Conservation (phyloP, 2,329 filamentous ascomycete species). For the Cercospora brassicicola region DNA sequence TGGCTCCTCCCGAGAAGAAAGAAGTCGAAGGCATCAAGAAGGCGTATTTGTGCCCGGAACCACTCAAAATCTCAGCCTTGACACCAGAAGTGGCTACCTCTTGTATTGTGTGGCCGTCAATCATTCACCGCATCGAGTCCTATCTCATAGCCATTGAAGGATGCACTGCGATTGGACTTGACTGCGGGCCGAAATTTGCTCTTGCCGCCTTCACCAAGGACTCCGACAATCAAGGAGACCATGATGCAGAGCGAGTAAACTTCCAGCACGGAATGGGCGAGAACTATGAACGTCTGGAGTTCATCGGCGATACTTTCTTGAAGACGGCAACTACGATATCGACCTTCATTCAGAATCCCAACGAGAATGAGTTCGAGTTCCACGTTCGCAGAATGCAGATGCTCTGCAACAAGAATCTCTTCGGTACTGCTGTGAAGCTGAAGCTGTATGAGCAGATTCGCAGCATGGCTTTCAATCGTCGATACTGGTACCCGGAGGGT, state of each 20-base stretch:
- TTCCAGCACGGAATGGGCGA: constrained; percentile 83
- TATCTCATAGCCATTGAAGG: constrained; percentile 78
- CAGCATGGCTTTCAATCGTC: constrained; percentile 74
- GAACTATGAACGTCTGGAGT: constrained; percentile 93
- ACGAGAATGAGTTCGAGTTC: constrained; percentile 79
- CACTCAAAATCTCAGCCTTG: constrained; percentile 72
- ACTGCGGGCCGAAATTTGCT: constrained; percentile 67
- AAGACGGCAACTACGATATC: constrained; percentile 95
- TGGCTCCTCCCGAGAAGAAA: constrained; percentile 65
- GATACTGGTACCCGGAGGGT: constrained; percentile 85
- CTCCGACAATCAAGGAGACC: constrained; percentile 77
- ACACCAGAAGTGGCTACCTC: constrained; percentile 69
- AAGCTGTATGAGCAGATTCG: constrained; percentile 75
- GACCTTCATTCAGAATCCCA: constrained; percentile 72
- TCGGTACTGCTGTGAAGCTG: constrained; percentile 69
- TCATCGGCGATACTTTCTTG: constrained; percentile 87
- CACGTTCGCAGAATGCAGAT: constrained; percentile 89
- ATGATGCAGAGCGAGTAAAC: constrained; percentile 64
- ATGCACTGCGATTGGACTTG: constrained; percentile 63
- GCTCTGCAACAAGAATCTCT: constrained; percentile 87
- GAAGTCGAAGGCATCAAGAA: constrained; percentile 52
- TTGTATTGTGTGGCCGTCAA: constrained; percentile 74
- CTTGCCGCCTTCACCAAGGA: constrained; percentile 93
- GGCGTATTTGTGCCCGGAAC: constrained; percentile 70
- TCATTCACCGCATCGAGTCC: constrained; percentile 80